Evolutionary conservation across 1,284 basidiomycete genomes (phyloP), one percentile per base, ranked within the genome.

Genomic region (Gymnopus androsaceus): DNA sequence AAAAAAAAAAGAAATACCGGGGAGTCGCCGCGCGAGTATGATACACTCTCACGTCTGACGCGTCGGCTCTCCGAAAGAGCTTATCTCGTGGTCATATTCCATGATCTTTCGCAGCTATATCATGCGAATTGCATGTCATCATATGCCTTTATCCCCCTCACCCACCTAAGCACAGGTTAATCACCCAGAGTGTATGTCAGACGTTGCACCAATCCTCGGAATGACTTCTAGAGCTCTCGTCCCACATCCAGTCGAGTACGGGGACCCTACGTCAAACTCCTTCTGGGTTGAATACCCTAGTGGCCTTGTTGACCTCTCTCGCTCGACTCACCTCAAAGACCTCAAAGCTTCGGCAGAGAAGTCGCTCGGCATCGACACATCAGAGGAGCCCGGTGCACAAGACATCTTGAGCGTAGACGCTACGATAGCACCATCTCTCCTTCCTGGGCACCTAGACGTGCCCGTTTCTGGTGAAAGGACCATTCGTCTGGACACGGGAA

Each of bases 281-380:
- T 88, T 83, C 67, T 87, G 85, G 86, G 80, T 85, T 33, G 85
- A 88, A 66, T 87, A 86, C 64, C 83, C 85, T 4, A 76, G 75
- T 23, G 85, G 85, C 1, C 75, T 87, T 28, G 69, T 88, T 30
- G 84, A 88, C 66, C 69, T 88, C 46, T 80, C 84, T 17, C 77
- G 84, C 41, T 45, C 54, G 37, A 50, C 47, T 2, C 54, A 41
- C 23, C 40, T 56, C 41, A 25, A 72, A 73, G 47, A 49, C 23
- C 48, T 56, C 48, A 44, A 72, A 73, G 14, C 63, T 65, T 46
- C 81, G 75, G 60, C 68, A 80, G 23, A 54, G 41, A 37, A 34
- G 40, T 31, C 34, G 23, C n/a, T 54, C 30, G 23, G 19, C 23
- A 36, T 50, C 23, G 36, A 38, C 25, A 12, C 48, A 7, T 19